Conservation (phyloP, 1,139 yeast species). For the Scheffersomyces stambukii region DNA sequence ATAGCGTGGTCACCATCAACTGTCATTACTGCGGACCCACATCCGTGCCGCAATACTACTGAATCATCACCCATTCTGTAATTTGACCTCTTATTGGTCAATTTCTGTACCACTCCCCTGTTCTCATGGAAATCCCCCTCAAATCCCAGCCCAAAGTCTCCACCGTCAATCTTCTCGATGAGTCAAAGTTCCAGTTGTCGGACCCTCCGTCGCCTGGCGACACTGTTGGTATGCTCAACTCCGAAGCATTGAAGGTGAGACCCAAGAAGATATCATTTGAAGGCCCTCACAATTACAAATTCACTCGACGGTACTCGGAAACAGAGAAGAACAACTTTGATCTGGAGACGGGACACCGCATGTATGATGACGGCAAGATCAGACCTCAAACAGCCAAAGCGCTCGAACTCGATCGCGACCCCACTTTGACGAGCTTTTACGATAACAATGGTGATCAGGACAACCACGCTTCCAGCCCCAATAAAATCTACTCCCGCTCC, state of each 20-base stretch:
- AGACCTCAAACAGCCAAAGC: slow-evolving; percentile 24
- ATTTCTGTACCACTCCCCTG: too few species aligned
- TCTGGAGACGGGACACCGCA: slow-evolving; percentile 45
- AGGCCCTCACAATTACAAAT: slow-evolving; percentile 14
- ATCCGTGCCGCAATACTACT: too few species aligned
- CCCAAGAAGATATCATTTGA: slow-evolving; percentile 1
- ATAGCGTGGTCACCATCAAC: too few species aligned
- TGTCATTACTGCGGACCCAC: too few species aligned
- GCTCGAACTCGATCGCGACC: slow-evolving; percentile 1
- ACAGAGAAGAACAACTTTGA: slow-evolving; percentile 53
- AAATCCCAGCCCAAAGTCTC: slow-evolving; percentile 43
- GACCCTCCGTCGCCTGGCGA: slow-evolving; percentile 2
- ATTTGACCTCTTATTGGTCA: too few species aligned
- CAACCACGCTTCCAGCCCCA: neutral
- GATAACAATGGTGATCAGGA: neutral
- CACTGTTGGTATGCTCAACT: neutral
- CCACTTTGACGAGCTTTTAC: neutral
- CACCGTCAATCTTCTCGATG: slow-evolving; percentile 29
- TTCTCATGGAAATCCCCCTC: slow-evolving; percentile 38
- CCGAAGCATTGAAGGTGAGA: slow-evolving; percentile 1
- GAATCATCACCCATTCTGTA: too few species aligned
- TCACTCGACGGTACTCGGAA: slow-evolving; percentile 52
- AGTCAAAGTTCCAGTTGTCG: slow-evolving; percentile 17
- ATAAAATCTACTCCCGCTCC: slow-evolving; percentile 26
- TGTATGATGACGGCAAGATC: slow-evolving; percentile 46